Base-by-base conservation (phyloP, 495 filamentous ascomycete species). In the Penicillium parvum region DNA sequence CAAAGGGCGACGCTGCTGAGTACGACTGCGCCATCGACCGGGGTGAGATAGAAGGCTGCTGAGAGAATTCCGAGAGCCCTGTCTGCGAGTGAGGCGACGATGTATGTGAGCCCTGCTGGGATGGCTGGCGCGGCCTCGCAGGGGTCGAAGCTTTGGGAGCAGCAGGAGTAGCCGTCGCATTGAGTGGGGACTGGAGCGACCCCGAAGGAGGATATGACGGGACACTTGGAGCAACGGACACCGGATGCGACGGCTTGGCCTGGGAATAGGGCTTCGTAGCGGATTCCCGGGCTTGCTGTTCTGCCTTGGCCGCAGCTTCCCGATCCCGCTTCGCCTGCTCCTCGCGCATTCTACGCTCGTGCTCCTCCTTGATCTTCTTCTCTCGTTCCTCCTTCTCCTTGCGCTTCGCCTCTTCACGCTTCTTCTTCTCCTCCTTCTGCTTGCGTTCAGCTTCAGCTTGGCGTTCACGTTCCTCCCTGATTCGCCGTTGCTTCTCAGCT, bases 121-220 rank as follows among this genome's bases (percentile, higher is more conserved):
- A 95, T 17, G 78, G 55, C 43, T 90, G 87, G 12, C 89, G 81
- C 23, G 78, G 71, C 32, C 85, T 83, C 43, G 77, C 82, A 10
- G 89, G 86, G 16, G 88, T 90, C 3, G 88, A 78, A 29, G 81
- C 80, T 60, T 96, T 96, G 1, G 91, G 84, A 28, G 94, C 66
- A 26, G 79, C 81, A 4, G 92, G 90, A 4, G 86, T 90, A 15
- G 88, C 83, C 47, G 86, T 74, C 20, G 82, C 64, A 25, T 90
- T 72, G 55, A 85, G 85, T 10, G 94, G 94, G 15, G 92, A 97
- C 14, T 79, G 78, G 46, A 81, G 74, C 12, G 51, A 57, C 12
- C 41, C 42, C 14, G 66, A 58, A 37, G 63, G 50, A 17, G 66
- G 63, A 21, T 71, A 63, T 12, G 74, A 55, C 37, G 66, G 64